Conservation (phyloP, 2,329 filamentous ascomycete genomes). For the Aspergillus texensis region DNA sequence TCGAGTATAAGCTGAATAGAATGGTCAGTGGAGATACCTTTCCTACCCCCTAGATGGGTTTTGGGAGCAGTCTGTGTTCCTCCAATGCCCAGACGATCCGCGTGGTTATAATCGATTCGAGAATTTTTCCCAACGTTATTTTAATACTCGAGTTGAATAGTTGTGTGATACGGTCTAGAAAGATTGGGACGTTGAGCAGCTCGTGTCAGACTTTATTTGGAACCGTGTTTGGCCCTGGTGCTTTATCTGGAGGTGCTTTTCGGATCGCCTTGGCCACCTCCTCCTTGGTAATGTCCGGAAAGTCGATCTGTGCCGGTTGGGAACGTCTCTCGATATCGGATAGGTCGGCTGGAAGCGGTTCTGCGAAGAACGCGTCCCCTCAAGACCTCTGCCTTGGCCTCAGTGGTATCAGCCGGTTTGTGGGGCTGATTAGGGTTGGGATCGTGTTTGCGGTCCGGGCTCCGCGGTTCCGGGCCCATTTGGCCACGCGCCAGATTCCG, state of each 20-base stretch:
- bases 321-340: conserved; percentile 14
- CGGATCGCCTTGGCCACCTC: background rate
- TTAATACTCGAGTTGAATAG: conserved; percentile 8
- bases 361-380: background rate
- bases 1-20: conserved; percentile 16
- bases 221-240: conserved; percentile 4
- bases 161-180: background rate
- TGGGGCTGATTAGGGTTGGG: conserved; percentile 2
- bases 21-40: conserved; percentile 17
- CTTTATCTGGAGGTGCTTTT: conserved; percentile 1
- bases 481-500: no score
- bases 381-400: conserved; percentile 1
- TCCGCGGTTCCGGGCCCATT: conserved; percentile 20
- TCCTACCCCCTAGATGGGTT: conserved; percentile 15
- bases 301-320: background rate
- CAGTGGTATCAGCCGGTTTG: background rate
- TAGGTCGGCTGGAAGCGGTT: background rate
- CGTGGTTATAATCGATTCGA: conserved; percentile 14
- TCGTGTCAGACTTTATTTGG: conserved; percentile 10
- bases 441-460: conserved; percentile 19
- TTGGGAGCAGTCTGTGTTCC: conserved; percentile 8
- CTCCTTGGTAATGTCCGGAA: background rate
- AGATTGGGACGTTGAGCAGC: background rate
- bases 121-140: conserved; percentile 14
- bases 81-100: conserved; percentile 13